Evolutionary conservation across 2,329 filamentous ascomycete species (phyloP), one percentile per base, ranked within the genome.

Genomic region (Paecilomyces sp.): DNA sequence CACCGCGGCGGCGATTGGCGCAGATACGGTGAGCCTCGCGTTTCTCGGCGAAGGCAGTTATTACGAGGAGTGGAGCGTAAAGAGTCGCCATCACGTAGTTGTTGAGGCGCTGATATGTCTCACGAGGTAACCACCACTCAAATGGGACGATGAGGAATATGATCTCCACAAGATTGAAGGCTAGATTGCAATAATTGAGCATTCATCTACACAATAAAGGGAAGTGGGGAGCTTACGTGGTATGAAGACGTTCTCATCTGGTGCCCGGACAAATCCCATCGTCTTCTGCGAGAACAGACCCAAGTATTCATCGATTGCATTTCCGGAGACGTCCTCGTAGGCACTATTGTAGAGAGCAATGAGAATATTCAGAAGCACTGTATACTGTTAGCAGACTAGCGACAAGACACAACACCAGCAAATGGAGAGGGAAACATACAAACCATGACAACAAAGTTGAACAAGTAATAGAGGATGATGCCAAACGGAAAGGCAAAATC

Each of bases 191-290:
- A 47, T n/a, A 56, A 55, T 47, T 60, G 55, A 28, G 13, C 18
- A 33, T 5, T 36, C 53, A 13, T 28, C 13, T 15, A 51, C n/a
- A 12, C 15, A n/a, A 3, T 5, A 33, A 57, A 18, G 18, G 3
- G 24, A 57, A n/a, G 11, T 12, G 33, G 15, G 25, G 12, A 28
- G 68, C 76, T 65, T 69, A 79, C 77, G 94, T 0, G 94, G 88
- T 68, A 99, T 96, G 76, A 94, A 99, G 58, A 99, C 94, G 67
- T 99, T 99, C 74, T 99, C 94, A 68, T 99, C 94, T 0, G 94
- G 94, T 0, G 94, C 94, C 55, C 94, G 90, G 18, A 97, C 91
- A 69, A 97, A 99, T 69, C 96, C 92, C 83, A 97, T 91, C 0
- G 94, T 97, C 76, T 96, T 96, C 66, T 95, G 90, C 0, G 91